Evolutionary conservation across 495 filamentous ascomycete genomes (phyloP), one percentile per base, ranked within the genome.

Genomic region (Lineolata rhizophorae): DNA sequence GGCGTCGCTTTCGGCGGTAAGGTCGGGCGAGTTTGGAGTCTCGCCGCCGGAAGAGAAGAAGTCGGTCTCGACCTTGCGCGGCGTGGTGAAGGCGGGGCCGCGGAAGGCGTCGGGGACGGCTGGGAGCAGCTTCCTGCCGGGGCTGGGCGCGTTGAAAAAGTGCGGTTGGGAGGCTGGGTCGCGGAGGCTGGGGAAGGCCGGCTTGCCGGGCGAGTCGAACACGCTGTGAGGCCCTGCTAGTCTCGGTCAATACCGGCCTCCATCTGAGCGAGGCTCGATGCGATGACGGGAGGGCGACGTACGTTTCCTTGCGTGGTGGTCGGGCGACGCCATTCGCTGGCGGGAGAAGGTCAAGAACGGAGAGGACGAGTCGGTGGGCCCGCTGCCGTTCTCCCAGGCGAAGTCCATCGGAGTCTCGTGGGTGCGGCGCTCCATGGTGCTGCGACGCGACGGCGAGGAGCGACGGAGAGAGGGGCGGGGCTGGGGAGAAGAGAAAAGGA

Each of bases 21-120:
- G 58, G 43, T 60, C 58, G 2, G 84, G 80, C 5, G 81, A 83
- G 0, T 76, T 74, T 35, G 64, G 55, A 18, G 66, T 72, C 45
- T 92, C 85, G n/a, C 72, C 67, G 28, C 74, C 73, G 2, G 80
- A 85, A 18, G 56, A 54, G 5, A 79, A 76, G 39, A 74, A 67
- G 32, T 76, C 72, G 14, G 69, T 49, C 1, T 61, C 34, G 10
- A 59, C 59, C 43, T 75, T 85, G 25, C 77, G 76, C 2, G 81
- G 82, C 4, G 76, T 91, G 18, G 64, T 80, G 45, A 87, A 91
- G 6, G 71, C 66, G 2, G 69, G 59, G 44, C 72, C 74, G 32
- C n/a, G n/a, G n/a, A n/a, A n/a, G n/a, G n/a, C n/a, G n/a, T n/a
- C n/a, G 64, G 40, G 77, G 30, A 5, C 6, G 8, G 53, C 36